These are phyloP conservation scores for Pleurotus cornucopiae DNA, from an alignment of 768 basidiomycete species.

Conservation along the genomic window DNA sequence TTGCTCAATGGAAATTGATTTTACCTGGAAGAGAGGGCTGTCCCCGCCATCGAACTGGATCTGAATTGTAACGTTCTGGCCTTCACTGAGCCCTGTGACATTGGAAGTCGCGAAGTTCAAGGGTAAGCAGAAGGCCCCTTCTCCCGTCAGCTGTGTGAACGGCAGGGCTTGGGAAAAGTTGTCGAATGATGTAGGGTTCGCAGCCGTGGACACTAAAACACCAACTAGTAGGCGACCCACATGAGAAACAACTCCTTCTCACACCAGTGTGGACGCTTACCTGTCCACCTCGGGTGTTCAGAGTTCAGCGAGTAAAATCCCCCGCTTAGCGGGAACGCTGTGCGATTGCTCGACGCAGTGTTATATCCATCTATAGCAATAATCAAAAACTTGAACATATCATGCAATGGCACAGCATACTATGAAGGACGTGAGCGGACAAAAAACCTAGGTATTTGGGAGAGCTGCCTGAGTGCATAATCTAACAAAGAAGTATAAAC, in stretches of 20 bases:
- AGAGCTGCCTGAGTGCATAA: too few relatives aligned
- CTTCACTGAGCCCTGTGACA: conserved; percentile 48
- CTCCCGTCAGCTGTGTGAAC: conserved; percentile 47
- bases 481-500: too few relatives aligned
- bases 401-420: conserved; percentile 14
- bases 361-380: conserved; percentile 57
- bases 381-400: not conserved
- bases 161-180: conserved; percentile 49
- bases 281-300: conserved; percentile 58
- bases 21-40: conserved; percentile 64
- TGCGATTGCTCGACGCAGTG: conserved; percentile 48
- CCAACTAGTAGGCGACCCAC: conserved; percentile 32
- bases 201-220: conserved; percentile 48
- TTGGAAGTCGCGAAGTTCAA: conserved; percentile 55
- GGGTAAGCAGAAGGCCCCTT: conserved; percentile 65
- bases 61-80: conserved; percentile 74
- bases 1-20: not conserved
- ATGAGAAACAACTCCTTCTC: conserved; percentile 1
- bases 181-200: conserved; percentile 58
- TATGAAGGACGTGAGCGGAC: too few relatives aligned
- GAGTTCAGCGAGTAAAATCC: conserved; percentile 63
- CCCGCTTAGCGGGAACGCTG: conserved; percentile 61
- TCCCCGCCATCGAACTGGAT: conserved; percentile 69
- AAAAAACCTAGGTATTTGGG: too few relatives aligned
- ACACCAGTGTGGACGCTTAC: conserved; percentile 31